Evolutionary conservation across 345 rosid genomes (phyloP).

Genomic region (Aquilaria malaccensis): DNA sequence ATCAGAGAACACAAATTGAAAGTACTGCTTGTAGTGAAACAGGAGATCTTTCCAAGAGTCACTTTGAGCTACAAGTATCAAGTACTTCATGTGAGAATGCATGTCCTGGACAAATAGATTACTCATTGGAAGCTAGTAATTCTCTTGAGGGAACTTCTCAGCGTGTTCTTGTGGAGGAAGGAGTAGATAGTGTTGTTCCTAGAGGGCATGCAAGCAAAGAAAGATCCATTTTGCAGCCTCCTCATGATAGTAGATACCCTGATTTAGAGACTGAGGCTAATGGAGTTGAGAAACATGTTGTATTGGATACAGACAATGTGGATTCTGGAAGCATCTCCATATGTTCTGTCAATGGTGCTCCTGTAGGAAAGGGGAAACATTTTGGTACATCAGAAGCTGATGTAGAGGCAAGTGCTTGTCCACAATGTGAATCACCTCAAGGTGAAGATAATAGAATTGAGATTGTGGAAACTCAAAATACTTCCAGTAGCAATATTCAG

Average conservation of each 20-base stretch:
- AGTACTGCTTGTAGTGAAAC: conserved; percentile 23
- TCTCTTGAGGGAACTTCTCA: conserved; percentile 18
- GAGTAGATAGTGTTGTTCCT: conserved; percentile 20
- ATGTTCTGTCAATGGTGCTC: conserved; percentile 18
- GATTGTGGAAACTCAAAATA: conserved; percentile 26
- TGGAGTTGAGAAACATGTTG: conserved; percentile 10
- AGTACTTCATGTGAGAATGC: conserved; percentile 24
- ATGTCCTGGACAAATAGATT: conserved; percentile 19
- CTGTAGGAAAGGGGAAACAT: conserved; percentile 31
- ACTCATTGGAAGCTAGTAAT: conserved; percentile 23
- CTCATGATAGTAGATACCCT: conserved; percentile 8
- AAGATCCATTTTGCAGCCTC: conserved; percentile 12
- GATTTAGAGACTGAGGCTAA: conserved; percentile 14
- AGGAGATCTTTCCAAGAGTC: conserved; percentile 42
- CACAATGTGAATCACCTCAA: conserved; percentile 16
- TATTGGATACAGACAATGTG: conserved; percentile 5
- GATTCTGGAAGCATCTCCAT: conserved; percentile 21
- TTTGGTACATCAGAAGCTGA: conserved; percentile 25
- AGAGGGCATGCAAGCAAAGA: conserved; percentile 2
- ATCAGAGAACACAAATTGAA: conserved; percentile 15
- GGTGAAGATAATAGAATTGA: conserved; percentile 25
- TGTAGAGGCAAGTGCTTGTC: conserved; percentile 20
- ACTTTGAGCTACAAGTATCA: conserved; percentile 38
- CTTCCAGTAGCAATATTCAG: conserved; percentile 22
- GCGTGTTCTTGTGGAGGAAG: conserved; percentile 19